Conservation (phyloP, 768 basidiomycete genomes). For the Calocybe gangraenosa region DNA sequence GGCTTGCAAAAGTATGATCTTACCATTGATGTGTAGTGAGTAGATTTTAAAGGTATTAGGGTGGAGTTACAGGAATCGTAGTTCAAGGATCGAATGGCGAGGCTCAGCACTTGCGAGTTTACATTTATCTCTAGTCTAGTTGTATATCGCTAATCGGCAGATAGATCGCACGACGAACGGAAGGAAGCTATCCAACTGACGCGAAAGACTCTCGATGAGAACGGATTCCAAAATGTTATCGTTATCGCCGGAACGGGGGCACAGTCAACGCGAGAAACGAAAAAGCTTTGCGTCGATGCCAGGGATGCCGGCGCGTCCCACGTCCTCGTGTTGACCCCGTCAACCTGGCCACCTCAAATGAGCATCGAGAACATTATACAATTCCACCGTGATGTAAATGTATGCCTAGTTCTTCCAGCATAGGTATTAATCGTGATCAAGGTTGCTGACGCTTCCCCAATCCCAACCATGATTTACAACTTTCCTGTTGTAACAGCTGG, state of each 20-base stretch:
- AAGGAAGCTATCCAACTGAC: conserved; percentile 59
- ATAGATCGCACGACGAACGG: conserved; percentile 62
- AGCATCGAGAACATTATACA: conserved; percentile 55
- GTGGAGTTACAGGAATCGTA: conserved; percentile 68
- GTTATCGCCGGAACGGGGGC: conserved; percentile 85
- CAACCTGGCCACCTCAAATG: conserved; percentile 67
- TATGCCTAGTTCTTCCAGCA: too few relatives aligned
- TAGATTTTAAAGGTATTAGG: conserved; percentile 36
- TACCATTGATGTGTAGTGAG: conserved; percentile 12
- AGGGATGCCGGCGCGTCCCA: conserved; percentile 80
- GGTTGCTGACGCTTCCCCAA: conserved; percentile 66
- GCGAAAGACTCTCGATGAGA: conserved; percentile 65
- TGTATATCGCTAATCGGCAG: neutral
- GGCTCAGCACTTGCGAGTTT: conserved; percentile 57
- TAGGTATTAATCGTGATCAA: conserved; percentile 17
- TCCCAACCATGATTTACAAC: conserved; percentile 81
- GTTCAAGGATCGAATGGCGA: conserved; percentile 76
- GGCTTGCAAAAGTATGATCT: conserved; percentile 60
- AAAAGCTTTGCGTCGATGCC: conserved; percentile 64
- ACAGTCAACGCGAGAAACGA: conserved; percentile 74
- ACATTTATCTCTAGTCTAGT: neutral
- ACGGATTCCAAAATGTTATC: conserved; percentile 61
- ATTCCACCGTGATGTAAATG: conserved; percentile 59
- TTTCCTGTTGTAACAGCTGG: conserved; percentile 80
- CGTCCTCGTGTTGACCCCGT: conserved; percentile 71